phyloP scores from a whole-genome alignment of 768 basidiomycete genomes.

The Tephrocybe sp. region DNA sequence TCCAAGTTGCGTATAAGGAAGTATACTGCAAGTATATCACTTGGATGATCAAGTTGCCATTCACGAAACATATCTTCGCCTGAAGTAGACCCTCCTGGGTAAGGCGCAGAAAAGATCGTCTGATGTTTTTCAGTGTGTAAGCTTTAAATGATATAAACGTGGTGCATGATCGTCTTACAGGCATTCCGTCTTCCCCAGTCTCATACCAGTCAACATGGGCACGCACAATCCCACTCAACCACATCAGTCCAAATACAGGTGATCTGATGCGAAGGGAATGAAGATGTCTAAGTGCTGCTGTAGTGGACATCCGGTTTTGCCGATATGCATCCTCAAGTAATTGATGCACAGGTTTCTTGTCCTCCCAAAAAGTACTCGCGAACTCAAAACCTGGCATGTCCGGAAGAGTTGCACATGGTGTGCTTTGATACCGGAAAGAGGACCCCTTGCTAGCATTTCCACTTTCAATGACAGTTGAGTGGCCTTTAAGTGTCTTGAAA shows the following conservation, averaged over 20 bases:
- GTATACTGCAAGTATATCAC: slow-evolving; percentile 47
- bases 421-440: slow-evolving; percentile 52
- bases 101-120: slow-evolving; percentile 51
- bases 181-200: slow-evolving; percentile 27
- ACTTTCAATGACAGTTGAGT: slow-evolving; percentile 31
- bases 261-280: slow-evolving; percentile 42
- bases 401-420: slow-evolving; percentile 45
- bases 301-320: slow-evolving; percentile 56
- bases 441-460: slow-evolving; percentile 38
- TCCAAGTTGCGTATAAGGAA: no score
- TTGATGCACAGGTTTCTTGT: slow-evolving; percentile 53
- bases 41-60: slow-evolving; percentile 44
- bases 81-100: slow-evolving; percentile 20
- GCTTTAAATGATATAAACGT: neutral
- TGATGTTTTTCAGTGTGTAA: slow-evolving; percentile 18
- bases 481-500: slow-evolving; percentile 44
- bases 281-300: slow-evolving; percentile 47
- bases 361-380: slow-evolving; percentile 54
- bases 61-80: slow-evolving; percentile 37
- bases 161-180: slow-evolving; percentile 27
- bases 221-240: slow-evolving; percentile 49
- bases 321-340: slow-evolving; percentile 52
- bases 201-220: slow-evolving; percentile 57
- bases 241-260: slow-evolving; percentile 53
- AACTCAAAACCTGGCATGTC: slow-evolving; percentile 50